Conservation (phyloP, 2,329 filamentous ascomycete genomes). For the Elsinoe arachidis region DNA sequence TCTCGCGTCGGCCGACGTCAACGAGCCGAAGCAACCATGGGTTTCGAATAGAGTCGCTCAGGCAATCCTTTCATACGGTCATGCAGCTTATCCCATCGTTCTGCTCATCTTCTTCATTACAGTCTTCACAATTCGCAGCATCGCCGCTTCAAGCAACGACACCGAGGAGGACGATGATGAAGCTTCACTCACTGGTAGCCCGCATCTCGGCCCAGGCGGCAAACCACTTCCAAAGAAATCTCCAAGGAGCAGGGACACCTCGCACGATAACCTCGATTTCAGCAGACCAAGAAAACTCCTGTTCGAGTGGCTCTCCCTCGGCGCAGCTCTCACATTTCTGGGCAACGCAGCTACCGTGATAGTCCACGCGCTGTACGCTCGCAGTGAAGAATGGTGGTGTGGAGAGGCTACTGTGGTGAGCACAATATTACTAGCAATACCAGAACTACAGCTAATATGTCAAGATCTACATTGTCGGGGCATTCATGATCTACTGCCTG, state of each 20-base stretch:
- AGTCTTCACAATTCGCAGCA: slow-evolving; percentile 53
- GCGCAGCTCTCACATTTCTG: slow-evolving; percentile 65
- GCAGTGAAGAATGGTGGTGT: slow-evolving; percentile 69
- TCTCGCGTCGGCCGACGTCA: slow-evolving; percentile 8
- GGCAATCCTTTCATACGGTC: slow-evolving; percentile 39
- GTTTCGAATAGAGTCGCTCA: slow-evolving; percentile 34
- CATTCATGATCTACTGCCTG: slow-evolving; percentile 79
- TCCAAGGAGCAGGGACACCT: slow-evolving; percentile 37
- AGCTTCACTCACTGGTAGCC: slow-evolving; percentile 26
- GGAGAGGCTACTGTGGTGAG: slow-evolving; percentile 68
- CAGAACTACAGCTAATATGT: slow-evolving; percentile 5
- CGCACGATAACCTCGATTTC: slow-evolving; percentile 44
- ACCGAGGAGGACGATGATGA: slow-evolving; percentile 38
- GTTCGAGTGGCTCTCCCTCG: slow-evolving; percentile 66
- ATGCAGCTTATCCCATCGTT: slow-evolving; percentile 54
- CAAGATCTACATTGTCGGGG: slow-evolving; percentile 76
- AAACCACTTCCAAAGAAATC: slow-evolving; percentile 69
- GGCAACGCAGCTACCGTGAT: slow-evolving; percentile 67
- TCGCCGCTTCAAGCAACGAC: slow-evolving; percentile 38
- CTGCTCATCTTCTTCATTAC: slow-evolving; percentile 56
- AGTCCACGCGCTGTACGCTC: slow-evolving; percentile 59
- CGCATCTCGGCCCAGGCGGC: slow-evolving; percentile 70
- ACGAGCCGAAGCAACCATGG: slow-evolving; percentile 20
- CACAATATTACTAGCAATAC: slow-evolving; percentile 9
- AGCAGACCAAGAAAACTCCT: slow-evolving; percentile 58